Conservation (phyloP, 2,329 filamentous ascomycete species). For the Ramularia endophylla region DNA sequence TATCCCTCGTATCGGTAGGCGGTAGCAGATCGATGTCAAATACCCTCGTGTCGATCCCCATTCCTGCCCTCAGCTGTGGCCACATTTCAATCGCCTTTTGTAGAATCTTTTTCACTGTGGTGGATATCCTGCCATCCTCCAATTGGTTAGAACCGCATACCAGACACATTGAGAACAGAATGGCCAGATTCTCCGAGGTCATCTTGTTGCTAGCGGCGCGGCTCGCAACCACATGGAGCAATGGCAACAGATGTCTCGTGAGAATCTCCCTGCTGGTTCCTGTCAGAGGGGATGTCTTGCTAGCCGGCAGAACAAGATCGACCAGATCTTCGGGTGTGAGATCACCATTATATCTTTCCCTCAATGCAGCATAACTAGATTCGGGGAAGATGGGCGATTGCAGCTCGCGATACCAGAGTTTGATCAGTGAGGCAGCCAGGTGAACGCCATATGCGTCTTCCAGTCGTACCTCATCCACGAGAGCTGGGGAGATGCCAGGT, state of each 20-base stretch:
- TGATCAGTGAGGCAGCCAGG: constrained; percentile 49
- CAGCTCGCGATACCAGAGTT: constrained; percentile 51
- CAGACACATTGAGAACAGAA: constrained; percentile 50
- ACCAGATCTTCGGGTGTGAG: constrained; percentile 38
- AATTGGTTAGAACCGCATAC: constrained; percentile 49
- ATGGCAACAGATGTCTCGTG: constrained; percentile 46
- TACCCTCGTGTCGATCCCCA: constrained; percentile 32
- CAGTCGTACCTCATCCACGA: constrained; percentile 41
- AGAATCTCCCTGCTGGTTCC: constrained; percentile 43
- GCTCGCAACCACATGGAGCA: constrained; percentile 43
- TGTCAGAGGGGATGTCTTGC: constrained; percentile 42
- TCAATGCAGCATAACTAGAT: constrained; percentile 43
- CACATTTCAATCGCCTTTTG: constrained; percentile 44
- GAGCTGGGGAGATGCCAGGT: constrained; percentile 31
- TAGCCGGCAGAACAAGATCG: constrained; percentile 42
- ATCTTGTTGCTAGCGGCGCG: constrained; percentile 49
- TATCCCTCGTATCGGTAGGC: constrained; percentile 37
- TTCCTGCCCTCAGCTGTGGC: constrained; percentile 39
- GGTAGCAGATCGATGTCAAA: constrained; percentile 38
- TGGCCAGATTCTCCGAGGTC: constrained; percentile 48
- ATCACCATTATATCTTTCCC: constrained; percentile 37
- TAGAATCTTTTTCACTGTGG: constrained; percentile 45
- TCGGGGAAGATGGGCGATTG: constrained; percentile 47
- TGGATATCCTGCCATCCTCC: constrained; percentile 50
- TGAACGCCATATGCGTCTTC: constrained; percentile 50